These are phyloP conservation scores for Paecilomyces formosus DNA, from an alignment of 2,329 filamentous ascomycete genomes.

Conservation along the genomic window DNA sequence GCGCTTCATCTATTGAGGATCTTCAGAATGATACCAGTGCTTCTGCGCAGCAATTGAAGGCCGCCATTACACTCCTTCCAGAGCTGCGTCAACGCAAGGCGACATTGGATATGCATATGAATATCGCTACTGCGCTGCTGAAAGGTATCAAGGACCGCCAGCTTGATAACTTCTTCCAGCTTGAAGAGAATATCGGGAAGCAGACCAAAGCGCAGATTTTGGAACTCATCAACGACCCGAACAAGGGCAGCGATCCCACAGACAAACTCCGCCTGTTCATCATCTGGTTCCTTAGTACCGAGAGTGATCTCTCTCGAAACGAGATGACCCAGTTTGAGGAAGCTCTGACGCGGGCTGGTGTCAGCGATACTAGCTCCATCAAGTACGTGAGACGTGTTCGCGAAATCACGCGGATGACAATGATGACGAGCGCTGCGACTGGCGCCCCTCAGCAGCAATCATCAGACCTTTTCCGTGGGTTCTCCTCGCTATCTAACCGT, in stretches of 20 bases:
- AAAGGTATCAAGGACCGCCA: constrained; percentile 90
- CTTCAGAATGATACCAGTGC: constrained; percentile 81
- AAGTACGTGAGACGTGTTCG: constrained; percentile 86
- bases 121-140: constrained; percentile 73
- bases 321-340: constrained; percentile 86
- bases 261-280: constrained; percentile 93
- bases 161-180: constrained; percentile 90
- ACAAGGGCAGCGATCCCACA: constrained; percentile 73
- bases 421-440: constrained; percentile 77
- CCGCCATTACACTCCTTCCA: constrained; percentile 85
- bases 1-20: constrained; percentile 85
- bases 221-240: constrained; percentile 71
- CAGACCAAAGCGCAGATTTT: constrained; percentile 84
- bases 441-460: constrained; percentile 55
- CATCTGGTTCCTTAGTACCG: constrained; percentile 94
- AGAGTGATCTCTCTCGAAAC: constrained; percentile 72
- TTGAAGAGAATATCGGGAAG: constrained; percentile 88
- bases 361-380: constrained; percentile 66
- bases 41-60: constrained; percentile 90
- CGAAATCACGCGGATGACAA: constrained; percentile 94
- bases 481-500: constrained; percentile 83
- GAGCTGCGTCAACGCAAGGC: constrained; percentile 88
- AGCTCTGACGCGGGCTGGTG: constrained; percentile 65
- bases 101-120: constrained; percentile 98
- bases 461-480: constrained; percentile 79